These are phyloP conservation scores for Plenodomus tracheiphilus DNA, from an alignment of 2,329 filamentous ascomycete species.

Conservation along the genomic window DNA sequence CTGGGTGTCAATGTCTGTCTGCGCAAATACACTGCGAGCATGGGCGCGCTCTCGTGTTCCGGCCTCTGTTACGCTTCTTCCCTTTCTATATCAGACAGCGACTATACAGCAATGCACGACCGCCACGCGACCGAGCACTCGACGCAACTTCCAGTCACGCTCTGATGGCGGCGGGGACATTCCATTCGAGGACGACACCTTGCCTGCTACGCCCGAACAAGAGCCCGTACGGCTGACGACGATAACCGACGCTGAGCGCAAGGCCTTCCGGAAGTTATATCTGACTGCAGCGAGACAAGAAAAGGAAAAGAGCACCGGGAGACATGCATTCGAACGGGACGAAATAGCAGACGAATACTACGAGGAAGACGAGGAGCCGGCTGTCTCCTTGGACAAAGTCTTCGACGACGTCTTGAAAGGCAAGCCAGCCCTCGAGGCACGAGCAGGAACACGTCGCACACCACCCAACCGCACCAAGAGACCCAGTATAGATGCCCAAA, in stretches of 20 bases:
- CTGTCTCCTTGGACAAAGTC: constrained; percentile 29
- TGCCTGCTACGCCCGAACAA: constrained; percentile 23
- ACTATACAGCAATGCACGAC: constrained; percentile 56
- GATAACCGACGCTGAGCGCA: constrained; percentile 41
- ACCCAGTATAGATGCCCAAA: not conserved
- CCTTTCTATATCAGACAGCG: constrained; percentile 73
- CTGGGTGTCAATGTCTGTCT: constrained; percentile 34
- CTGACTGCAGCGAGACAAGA: constrained; percentile 28
- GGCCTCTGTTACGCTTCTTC: constrained; percentile 54
- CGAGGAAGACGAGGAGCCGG: constrained; percentile 32
- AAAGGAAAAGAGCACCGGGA: constrained; percentile 11
- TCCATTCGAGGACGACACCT: constrained; percentile 37
- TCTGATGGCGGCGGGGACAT: constrained; percentile 14
- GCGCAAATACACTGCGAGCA: constrained; percentile 34
- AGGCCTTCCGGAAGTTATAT: constrained; percentile 42
- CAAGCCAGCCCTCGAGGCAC: constrained; percentile 6
- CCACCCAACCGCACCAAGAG: not conserved
- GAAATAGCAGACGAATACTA: constrained; percentile 38
- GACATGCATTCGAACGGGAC: constrained; percentile 21
- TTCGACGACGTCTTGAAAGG: constrained; percentile 35
- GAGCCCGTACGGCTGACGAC: constrained; percentile 32
- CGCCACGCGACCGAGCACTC: constrained; percentile 17
- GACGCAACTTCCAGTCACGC: constrained; percentile 25
- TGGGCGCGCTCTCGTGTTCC: constrained; percentile 33
- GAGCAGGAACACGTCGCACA: constrained; percentile 2